Evolutionary conservation across 352 stramenopile genomes (phyloP), one percentile per base, ranked within the genome.

Genomic region (Globisporangium emineosum): DNA sequence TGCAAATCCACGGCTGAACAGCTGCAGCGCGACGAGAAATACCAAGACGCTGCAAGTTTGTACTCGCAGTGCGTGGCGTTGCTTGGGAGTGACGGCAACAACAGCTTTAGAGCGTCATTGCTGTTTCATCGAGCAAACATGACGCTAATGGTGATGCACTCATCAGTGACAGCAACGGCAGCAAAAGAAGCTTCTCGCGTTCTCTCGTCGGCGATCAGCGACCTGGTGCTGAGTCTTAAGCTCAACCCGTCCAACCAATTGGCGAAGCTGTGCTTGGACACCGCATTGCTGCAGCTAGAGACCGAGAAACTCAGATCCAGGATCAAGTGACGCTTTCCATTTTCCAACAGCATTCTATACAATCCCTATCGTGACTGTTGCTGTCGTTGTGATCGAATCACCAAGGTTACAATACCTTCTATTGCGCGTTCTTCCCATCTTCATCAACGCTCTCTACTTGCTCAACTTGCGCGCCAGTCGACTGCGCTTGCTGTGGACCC

Each of bases 21-120:
- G 17, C 65, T 47, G 0, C 29, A 65, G 7, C 55, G 56, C 17
- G 21, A 53, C 8, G 64, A 64, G 6, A 42, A 70, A 9, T 58
- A 62, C n/a, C 43, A 63, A 1, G 55, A 68, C 19, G 74, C 74
- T 21, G 42, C 25, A 35, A n/a, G 13, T 12, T 54, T 45, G n/a
- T 79, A 73, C 56, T 45, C 54, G 1, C 45, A 66, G 2, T 77
- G 74, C 23, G 56, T 81, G 35, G 43, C 51, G 4, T 25, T 77
- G 43, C 51, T 66, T 3, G n/a, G 57, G 57, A 25, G n/a, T 50
- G 21, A 30, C 37, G 23, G 42, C 32, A 57, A 67, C 29, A 42
- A 61, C 23, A 71, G 67, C 21, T 64, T 66, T 13, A 53, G 35
- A 33, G 64, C 71, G 2, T 52, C 43, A 25, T 30, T 81, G 29